These are phyloP conservation scores for Russula olivacea DNA, from an alignment of 768 basidiomycete species.

Conservation along the genomic window DNA sequence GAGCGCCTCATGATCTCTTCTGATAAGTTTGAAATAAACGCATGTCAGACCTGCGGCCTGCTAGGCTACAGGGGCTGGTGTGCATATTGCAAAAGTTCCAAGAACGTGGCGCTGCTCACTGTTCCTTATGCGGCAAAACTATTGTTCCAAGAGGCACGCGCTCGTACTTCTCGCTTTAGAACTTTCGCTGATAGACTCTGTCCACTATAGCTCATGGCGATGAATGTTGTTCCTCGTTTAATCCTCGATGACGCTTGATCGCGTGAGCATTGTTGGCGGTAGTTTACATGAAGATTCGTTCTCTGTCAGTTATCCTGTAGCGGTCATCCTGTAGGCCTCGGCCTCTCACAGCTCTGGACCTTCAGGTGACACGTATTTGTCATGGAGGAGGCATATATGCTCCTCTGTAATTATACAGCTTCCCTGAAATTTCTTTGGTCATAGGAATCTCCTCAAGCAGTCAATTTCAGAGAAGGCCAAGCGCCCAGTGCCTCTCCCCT, in stretches of 20 bases:
- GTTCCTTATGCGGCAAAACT: constrained; percentile 96
- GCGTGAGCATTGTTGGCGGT: not conserved
- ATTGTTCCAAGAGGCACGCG: constrained; percentile 78
- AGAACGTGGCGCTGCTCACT: constrained; percentile 90
- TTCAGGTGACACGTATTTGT: not conserved
- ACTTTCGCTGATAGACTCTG: constrained; percentile 5
- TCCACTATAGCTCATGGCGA: constrained; percentile 74
- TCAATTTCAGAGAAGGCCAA: not conserved
- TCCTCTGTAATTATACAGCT: not conserved
- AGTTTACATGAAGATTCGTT: not conserved
- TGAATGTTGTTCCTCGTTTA: constrained; percentile 91
- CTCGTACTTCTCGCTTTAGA: constrained; percentile 2
- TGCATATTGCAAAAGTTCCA: constrained; percentile 96
- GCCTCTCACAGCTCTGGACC: not conserved
- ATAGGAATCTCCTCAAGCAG: not conserved
- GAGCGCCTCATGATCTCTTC: constrained; percentile 99
- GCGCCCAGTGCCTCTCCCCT: constrained; percentile 1
- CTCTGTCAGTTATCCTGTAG: not conserved
- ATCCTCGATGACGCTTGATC: constrained; percentile 72
- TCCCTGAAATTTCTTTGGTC: not conserved
- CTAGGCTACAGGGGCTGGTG: constrained; percentile 97
- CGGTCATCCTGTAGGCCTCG: not conserved
- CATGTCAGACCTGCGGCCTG: constrained; percentile 89
- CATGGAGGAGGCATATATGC: not conserved
- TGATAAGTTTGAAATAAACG: constrained; percentile 95